Percentiles rank a stretch among this genome's conserved stretches.
Evolutionary conservation across 2,329 filamentous ascomycete species (phyloP).

Genomic region (Ceratocystis diversiconidia): DNA sequence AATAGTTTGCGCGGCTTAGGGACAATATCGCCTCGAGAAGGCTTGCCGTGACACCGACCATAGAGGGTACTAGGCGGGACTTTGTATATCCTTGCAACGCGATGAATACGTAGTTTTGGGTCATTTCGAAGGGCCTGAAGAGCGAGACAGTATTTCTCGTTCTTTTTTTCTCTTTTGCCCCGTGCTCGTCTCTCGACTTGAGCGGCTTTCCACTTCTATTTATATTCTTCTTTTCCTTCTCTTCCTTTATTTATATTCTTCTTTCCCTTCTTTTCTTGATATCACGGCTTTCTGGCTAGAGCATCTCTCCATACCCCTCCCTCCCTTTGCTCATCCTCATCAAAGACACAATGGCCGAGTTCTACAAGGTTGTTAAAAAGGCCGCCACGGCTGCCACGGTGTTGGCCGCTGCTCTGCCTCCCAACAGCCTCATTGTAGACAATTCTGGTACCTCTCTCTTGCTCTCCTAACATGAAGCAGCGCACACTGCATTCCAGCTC

Average conservation of each 20-base stretch:
- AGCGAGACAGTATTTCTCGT: neutral
- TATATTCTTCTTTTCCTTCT: neutral
- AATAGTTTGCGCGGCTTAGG: too few species aligned
- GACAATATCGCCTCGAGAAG: too few species aligned
- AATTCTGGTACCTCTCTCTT: constrained; percentile 11
- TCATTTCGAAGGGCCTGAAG: too few species aligned
- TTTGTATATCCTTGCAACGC: too few species aligned
- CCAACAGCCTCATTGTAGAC: constrained; percentile 6
- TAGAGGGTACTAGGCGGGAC: too few species aligned
- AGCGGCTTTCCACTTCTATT: neutral
- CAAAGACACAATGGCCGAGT: constrained; percentile 2
- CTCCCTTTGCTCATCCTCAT: neutral
- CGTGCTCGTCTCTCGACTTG: neutral
- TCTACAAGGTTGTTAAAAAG: constrained; percentile 14
- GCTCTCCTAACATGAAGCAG: neutral
- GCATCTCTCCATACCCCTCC: neutral
- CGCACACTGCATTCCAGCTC: neutral
- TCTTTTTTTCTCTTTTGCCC: neutral
- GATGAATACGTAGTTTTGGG: too few species aligned
- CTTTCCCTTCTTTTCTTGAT: neutral
- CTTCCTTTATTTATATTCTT: too few species aligned
- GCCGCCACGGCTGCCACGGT: neutral
- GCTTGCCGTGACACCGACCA: too few species aligned
- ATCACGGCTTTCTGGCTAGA: neutral
- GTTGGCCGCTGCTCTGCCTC: constrained; percentile 13